Evolutionary conservation across 495 filamentous ascomycete species (phyloP), one percentile per base, ranked within the genome.

Genomic region (Penicillium goetzii): DNA sequence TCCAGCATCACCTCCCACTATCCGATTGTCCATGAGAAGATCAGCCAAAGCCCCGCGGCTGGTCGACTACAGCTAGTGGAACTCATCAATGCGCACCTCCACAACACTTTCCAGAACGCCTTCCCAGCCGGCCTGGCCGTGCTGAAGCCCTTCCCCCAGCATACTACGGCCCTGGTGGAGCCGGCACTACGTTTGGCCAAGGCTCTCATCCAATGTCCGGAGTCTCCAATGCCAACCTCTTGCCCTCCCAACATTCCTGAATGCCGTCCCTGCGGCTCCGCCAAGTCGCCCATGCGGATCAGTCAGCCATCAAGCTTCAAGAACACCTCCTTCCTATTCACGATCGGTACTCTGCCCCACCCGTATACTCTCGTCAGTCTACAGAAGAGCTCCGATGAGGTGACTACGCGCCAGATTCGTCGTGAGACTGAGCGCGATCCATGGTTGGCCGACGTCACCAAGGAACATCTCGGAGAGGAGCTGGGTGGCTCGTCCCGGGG

Each of bases 311-410:
- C 80, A 3, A 75, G 73, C 17, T 89, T 88, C 72, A 77, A 77
- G 40, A 90, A 92, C 69, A 84, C 81, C 11, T 82, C 86, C 2
- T 79, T 78, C 10, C 67, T 87, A 15, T 97, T 92, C 78, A 91
- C 89, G 19, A 91, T 98, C 65, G 92, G 88, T 66, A 89, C 86
- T 9, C 87, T 98, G 7, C 94, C 95, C 0, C 95, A 99, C 67
- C 95, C 95, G 0, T 96, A 91, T 76, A 97, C 93, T 11, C 77
- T 92, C 11, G 80, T 87, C 51, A 83, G 85, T 19, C 78, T 99
- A 4, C 78, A 83, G 30, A 76, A 76, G 38, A 71, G 70, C 32
- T 82, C 80, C 4, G 79, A 84, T 1, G 78, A 84, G 3, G 74
- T 92, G 32, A 85, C 86, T 54, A 79, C 86, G 2, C 76, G 82